These are phyloP conservation scores for Mycosphaerella sp. DNA, from an alignment of 2,329 filamentous ascomycete species.

Conservation along the genomic window DNA sequence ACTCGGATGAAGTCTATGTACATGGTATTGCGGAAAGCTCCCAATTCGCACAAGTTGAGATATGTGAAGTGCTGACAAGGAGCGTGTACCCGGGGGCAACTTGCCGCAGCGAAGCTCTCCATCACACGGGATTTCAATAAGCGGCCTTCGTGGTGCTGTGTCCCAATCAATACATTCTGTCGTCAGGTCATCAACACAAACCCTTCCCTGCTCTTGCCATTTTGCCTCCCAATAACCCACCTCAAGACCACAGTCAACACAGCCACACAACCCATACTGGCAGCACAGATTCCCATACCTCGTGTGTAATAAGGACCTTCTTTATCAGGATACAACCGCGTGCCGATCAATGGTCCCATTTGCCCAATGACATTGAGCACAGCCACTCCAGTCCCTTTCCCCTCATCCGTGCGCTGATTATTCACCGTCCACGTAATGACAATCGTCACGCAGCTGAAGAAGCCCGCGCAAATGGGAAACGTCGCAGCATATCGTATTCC, in stretches of 20 bases:
- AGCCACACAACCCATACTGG: conserved; percentile 45
- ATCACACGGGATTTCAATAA: too few species aligned
- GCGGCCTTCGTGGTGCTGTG: neutral
- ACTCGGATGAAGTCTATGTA: too few species aligned
- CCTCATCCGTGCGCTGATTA: conserved; percentile 65
- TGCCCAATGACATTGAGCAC: conserved; percentile 78
- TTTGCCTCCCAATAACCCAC: conserved; percentile 35
- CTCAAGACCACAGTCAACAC: conserved; percentile 41
- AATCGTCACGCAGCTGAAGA: conserved; percentile 77
- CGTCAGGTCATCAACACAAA: conserved; percentile 14
- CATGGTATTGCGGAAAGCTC: too few species aligned
- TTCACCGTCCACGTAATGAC: conserved; percentile 87
- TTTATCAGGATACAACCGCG: conserved; percentile 48
- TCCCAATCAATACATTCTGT: neutral
- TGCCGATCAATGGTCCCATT: conserved; percentile 60
- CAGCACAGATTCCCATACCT: conserved; percentile 48
- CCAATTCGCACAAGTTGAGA: too few species aligned
- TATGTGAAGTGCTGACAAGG: too few species aligned
- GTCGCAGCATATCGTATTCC: conserved; percentile 63
- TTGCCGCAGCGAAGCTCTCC: too few species aligned
- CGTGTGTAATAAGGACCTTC: conserved; percentile 46
- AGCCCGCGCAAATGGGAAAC: conserved; percentile 71
- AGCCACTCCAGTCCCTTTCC: conserved; percentile 70
- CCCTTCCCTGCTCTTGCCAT: conserved; percentile 20
- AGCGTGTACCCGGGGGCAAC: too few species aligned